Evolutionary conservation across 352 stramenopile genomes (phyloP), one percentile per base, ranked within the genome.

Genomic region (Globisporangium solare): DNA sequence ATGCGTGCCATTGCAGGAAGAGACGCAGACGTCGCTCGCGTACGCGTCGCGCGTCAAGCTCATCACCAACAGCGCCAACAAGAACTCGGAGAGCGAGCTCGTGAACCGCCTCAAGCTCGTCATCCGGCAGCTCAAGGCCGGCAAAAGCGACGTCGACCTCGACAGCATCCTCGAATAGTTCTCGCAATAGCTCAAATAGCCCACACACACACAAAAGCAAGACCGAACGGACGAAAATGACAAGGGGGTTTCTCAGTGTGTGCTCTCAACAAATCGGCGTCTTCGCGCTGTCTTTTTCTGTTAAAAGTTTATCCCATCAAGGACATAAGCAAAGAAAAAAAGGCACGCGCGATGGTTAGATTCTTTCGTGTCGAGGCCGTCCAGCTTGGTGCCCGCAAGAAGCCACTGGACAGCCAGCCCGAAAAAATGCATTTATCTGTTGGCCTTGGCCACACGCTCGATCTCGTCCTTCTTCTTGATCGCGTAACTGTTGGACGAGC

Each of bases 381-480:
- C 27, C 27, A 35, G 27, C 6, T 27, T n/a, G n/a, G n/a, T n/a
- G n/a, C n/a, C n/a, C n/a, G n/a, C 24, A 27, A 2, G 7, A 43
- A 43, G 39, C 1, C 10, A 43, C 3, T 48, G 22, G 42, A 15
- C 10, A 6, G 27, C 27, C 27, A 10, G 5, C 27, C 27, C n/a
- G 27, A 42, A 65, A 8, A 32, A 35, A 54, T 18, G 68, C 58
- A 63, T 78, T 99, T 99, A 99, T 97, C 97, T 97, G 89, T 99
- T 99, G 63, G 95, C 97, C 96, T 99, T 99, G 78, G 97, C 97
- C 60, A 99, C 97, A 97, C 97, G 97, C 91, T 99, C 97, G 75
- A 99, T 99, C 81, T 99, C 97, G 85, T 99, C 97, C 94, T 99
- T 99, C 90, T 99, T 99, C 96, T 99, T 99, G 85, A 99, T 99